These are phyloP conservation scores for Cordyceps cicadae DNA, from an alignment of 2,329 filamentous ascomycete species.

Conservation along the genomic window DNA sequence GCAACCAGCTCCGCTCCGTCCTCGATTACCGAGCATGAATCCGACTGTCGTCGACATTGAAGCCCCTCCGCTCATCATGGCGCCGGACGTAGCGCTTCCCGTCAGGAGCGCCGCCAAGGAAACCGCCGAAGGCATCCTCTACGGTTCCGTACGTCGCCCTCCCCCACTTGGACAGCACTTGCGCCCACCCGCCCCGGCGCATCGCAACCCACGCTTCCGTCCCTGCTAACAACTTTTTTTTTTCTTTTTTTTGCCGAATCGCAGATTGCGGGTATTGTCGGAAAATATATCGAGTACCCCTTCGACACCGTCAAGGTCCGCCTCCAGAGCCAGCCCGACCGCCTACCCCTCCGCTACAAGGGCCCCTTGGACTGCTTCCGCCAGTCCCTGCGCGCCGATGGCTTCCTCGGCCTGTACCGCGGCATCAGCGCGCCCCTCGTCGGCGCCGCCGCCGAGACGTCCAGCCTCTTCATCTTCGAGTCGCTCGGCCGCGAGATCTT, in stretches of 20 bases:
- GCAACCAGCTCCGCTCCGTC: conserved; percentile 8
- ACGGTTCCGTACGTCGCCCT: conserved; percentile 62
- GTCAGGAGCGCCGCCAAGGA: conserved; percentile 44
- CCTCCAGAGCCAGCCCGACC: conserved; percentile 87
- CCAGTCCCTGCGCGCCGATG: conserved; percentile 72
- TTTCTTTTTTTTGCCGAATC: not conserved
- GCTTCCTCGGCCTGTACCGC: conserved; percentile 75
- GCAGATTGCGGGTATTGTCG: conserved; percentile 73
- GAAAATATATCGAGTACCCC: conserved; percentile 96
- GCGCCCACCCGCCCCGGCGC: not conserved
- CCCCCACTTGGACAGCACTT: no score
- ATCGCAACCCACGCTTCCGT: not conserved
- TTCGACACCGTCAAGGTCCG: conserved; percentile 98
- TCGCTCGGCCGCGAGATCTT: conserved; percentile 61
- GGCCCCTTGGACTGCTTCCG: conserved; percentile 91
- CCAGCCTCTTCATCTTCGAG: conserved; percentile 88
- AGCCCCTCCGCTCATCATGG: conserved; percentile 12
- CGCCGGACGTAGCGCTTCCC: conserved; percentile 22
- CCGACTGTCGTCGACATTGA: conserved; percentile 12
- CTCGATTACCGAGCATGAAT: conserved; percentile 16
- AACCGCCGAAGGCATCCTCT: conserved; percentile 77
- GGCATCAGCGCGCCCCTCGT: conserved; percentile 87
- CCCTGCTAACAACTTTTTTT: not conserved
- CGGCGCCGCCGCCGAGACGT: conserved; percentile 86
- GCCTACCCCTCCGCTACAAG: conserved; percentile 69